Conservation (phyloP, 202 grass and related monocot species). For the Panicum hallii region DNA sequence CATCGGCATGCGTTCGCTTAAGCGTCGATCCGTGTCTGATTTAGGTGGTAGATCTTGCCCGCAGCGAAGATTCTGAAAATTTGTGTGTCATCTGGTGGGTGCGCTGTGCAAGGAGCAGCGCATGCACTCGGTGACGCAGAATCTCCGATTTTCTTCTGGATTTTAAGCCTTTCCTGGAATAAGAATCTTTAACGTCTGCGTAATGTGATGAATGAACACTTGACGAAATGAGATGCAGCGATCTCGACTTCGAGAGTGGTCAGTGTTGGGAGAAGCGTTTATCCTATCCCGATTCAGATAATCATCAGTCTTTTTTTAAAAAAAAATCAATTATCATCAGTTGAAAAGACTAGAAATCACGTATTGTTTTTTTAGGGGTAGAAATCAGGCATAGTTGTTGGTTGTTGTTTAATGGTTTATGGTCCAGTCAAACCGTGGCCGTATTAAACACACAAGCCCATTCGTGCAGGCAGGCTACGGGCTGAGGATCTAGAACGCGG, state of each 20-base stretch:
- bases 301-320: too few species aligned
- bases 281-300: background rate
- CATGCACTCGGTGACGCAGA: background rate
- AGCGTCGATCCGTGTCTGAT: slow-evolving; percentile 1
- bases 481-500: too few species aligned
- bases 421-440: too few species aligned
- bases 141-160: background rate
- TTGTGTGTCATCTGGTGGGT: background rate
- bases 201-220: background rate
- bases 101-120: background rate
- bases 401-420: too few species aligned
- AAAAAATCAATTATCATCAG: background rate
- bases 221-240: background rate
- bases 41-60: slow-evolving; percentile 16
- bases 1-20: background rate
- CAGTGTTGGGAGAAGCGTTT: background rate
- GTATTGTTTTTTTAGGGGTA: too few species aligned
- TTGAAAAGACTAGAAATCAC: too few species aligned
- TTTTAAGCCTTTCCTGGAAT: slow-evolving; percentile 17
- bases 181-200: slow-evolving; percentile 7
- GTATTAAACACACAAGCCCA: too few species aligned
- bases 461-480: too few species aligned
- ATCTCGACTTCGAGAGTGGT: background rate
- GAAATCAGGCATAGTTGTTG: too few species aligned
- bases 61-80: background rate